Conservation (phyloP, 352 stramenopile species). For the Globisporangium apiculatum region DNA sequence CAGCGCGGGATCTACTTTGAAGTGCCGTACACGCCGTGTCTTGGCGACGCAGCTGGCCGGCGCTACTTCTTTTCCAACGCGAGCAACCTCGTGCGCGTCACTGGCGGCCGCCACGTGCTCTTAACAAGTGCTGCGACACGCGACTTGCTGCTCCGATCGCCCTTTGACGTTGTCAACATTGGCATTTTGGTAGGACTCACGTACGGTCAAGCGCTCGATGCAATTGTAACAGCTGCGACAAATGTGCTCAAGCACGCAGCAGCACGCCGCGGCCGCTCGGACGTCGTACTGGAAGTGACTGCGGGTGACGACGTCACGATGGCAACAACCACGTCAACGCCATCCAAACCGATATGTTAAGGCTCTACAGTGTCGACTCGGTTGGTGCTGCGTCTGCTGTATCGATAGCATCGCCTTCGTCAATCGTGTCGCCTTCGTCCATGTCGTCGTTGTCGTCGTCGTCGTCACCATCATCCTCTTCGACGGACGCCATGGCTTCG, state of each 20-base stretch:
- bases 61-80: slow-evolving; percentile 86
- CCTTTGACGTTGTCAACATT: slow-evolving; percentile 79
- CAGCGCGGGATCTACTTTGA: slow-evolving; percentile 74
- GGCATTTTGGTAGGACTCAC: slow-evolving; percentile 65
- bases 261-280: slow-evolving; percentile 39
- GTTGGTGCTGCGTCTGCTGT: background rate
- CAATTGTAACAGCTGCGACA: slow-evolving; percentile 44
- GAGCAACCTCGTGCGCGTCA: slow-evolving; percentile 68
- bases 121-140: slow-evolving; percentile 66
- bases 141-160: slow-evolving; percentile 70
- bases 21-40: slow-evolving; percentile 69
- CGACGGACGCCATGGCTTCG: slow-evolving; percentile 33
- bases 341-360: too few relatives aligned
- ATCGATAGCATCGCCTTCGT: background rate
- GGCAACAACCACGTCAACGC: too few relatives aligned
- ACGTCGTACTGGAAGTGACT: slow-evolving; percentile 28
- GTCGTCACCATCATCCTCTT: slow-evolving; percentile 12
- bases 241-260: slow-evolving; percentile 57
- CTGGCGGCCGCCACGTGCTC: slow-evolving; percentile 57
- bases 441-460: background rate
- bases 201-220: slow-evolving; percentile 61
- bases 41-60: slow-evolving; percentile 65
- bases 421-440: background rate
- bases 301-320: too few relatives aligned
- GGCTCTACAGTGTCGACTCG: background rate